These are phyloP conservation scores for Starmerella vaccinii DNA, from an alignment of 805 yeast genomes.

Conservation along the genomic window DNA sequence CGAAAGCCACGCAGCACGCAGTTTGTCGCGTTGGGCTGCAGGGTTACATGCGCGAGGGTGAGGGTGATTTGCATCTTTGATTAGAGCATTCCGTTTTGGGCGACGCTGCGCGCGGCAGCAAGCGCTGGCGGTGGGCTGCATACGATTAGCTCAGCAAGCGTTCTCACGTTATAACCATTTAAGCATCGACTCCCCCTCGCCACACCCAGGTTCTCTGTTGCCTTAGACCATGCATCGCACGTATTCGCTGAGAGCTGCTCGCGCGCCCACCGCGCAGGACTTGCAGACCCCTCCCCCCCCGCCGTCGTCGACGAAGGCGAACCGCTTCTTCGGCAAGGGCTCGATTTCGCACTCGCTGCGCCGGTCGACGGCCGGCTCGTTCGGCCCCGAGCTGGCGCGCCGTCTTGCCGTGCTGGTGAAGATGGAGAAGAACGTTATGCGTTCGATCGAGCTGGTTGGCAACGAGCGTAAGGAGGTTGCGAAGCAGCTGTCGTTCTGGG, in stretches of 20 bases:
- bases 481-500: conserved; percentile 94
- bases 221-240: conserved; percentile 78
- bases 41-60: conserved; percentile 11
- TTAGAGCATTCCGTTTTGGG: conserved; percentile 24
- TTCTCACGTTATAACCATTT: conserved; percentile 18
- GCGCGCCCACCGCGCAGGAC: conserved; percentile 97
- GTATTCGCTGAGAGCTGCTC: conserved; percentile 83
- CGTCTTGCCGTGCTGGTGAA: conserved; percentile 85
- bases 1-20: too few species aligned
- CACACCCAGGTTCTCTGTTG: conserved; percentile 2
- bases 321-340: conserved; percentile 83
- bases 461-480: conserved; percentile 94
- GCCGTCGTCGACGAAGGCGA: conserved; percentile 72
- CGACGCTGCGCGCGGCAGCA: conserved; percentile 19
- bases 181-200: conserved; percentile 3
- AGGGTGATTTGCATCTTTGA: conserved; percentile 15
- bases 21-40: background rate
- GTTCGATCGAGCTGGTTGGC: conserved; percentile 85
- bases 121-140: conserved; percentile 19
- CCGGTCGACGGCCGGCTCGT: conserved; percentile 76
- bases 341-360: conserved; percentile 39
- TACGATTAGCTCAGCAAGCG: conserved; percentile 17
- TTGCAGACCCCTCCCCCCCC: conserved; percentile 93
- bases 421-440: conserved; percentile 92
- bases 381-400: conserved; percentile 91